Conservation (phyloP, 768 basidiomycete species). For the Xerocomellus amylosporus region DNA sequence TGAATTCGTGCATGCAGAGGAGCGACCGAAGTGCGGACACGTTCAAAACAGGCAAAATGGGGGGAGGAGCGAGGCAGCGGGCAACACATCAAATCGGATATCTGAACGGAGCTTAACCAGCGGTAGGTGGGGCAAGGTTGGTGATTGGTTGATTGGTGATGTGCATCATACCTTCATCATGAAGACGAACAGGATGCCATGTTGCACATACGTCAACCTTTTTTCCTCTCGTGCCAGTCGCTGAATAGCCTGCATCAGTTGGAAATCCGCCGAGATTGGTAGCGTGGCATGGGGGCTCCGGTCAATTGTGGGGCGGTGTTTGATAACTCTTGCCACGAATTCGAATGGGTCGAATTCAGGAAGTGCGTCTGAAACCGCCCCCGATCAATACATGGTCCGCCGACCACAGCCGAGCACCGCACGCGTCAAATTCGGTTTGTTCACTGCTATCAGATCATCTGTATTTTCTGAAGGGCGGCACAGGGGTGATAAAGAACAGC, state of each 20-base stretch:
- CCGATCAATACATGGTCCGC: constrained; percentile 27
- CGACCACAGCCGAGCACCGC: constrained; percentile 30
- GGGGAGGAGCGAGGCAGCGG: constrained; percentile 21
- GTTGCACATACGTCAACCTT: constrained; percentile 7
- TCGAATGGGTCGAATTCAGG: constrained; percentile 15
- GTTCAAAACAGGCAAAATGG: constrained; percentile 15
- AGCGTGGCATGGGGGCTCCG: constrained; percentile 9
- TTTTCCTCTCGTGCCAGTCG: constrained; percentile 8
- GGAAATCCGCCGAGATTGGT: constrained; percentile 5
- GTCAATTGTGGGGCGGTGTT: constrained; percentile 23
- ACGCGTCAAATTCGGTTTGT: constrained; percentile 1
- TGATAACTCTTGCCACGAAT: constrained; percentile 16
- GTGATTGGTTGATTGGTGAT: constrained; percentile 10
- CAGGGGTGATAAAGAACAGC: constrained; percentile 10
- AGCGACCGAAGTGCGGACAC: constrained; percentile 10
- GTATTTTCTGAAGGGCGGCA: neutral
- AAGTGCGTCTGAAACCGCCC: constrained; percentile 20
- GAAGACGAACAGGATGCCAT: constrained; percentile 9
- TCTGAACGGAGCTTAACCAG: constrained; percentile 27
- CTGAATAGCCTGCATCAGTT: constrained; percentile 14
- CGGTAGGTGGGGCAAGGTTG: constrained; percentile 8
- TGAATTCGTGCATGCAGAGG: constrained; percentile 7
- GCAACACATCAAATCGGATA: constrained; percentile 14
- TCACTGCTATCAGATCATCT: constrained; percentile 20
- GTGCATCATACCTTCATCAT: constrained; percentile 11